Conservation (phyloP, 371 early-diverging fungal genomes). For the Lichtheimia ramosa region DNA sequence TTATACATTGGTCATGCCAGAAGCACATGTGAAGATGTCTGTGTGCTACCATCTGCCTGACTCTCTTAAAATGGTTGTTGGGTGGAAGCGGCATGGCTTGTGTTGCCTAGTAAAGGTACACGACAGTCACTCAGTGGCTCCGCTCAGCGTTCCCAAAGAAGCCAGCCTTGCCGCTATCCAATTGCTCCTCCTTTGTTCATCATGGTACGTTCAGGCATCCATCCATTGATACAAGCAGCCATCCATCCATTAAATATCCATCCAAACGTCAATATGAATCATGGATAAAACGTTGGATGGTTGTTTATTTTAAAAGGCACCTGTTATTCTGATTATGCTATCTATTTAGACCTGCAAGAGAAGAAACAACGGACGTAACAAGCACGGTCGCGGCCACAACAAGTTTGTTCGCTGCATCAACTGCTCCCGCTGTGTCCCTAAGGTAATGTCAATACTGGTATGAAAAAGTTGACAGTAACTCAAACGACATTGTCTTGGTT, state of each 20-base stretch:
- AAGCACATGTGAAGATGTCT: background rate
- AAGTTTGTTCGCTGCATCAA: slow-evolving; percentile 96
- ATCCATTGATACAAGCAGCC: background rate
- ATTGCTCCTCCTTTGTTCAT: slow-evolving; percentile 1
- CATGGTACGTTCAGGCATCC: slow-evolving; percentile 2
- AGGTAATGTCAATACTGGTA: slow-evolving; percentile 37
- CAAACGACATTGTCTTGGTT: background rate
- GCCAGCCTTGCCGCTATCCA: background rate
- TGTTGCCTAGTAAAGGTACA: background rate
- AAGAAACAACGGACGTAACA: slow-evolving; percentile 97
- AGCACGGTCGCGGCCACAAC: slow-evolving; percentile 97
- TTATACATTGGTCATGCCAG: background rate
- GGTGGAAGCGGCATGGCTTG: background rate
- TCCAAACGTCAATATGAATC: background rate
- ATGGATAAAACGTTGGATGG: background rate
- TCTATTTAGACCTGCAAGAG: slow-evolving; percentile 84
- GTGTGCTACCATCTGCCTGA: background rate
- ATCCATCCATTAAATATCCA: slow-evolving; percentile 2
- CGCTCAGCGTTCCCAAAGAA: background rate
- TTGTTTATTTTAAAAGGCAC: background rate
- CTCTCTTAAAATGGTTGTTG: background rate
- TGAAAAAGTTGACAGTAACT: background rate
- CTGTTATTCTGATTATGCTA: background rate
- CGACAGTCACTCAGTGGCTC: background rate
- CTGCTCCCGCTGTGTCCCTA: slow-evolving; percentile 96